phyloP scores from a whole-genome alignment of 2,329 filamentous ascomycete species.

The Trichoderma arundinaceum region DNA sequence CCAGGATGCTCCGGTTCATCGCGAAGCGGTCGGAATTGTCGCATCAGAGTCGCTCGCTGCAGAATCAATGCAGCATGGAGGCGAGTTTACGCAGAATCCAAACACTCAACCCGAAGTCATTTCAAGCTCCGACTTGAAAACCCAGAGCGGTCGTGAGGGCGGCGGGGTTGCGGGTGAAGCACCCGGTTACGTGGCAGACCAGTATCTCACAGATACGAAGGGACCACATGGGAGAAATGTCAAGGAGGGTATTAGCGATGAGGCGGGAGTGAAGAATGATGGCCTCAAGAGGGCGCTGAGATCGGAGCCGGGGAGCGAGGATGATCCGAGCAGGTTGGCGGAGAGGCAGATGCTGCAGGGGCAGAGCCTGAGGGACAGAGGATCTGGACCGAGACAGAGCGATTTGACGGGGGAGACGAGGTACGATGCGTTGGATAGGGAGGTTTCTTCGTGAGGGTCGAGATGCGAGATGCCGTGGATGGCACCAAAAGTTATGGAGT shows the following conservation, averaged over 20 bases:
- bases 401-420: slow-evolving; percentile 38
- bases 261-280: slow-evolving; percentile 38
- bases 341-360: slow-evolving; percentile 49
- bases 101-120: slow-evolving; percentile 45
- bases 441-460: slow-evolving; percentile 38
- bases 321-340: slow-evolving; percentile 55
- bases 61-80: slow-evolving; percentile 67
- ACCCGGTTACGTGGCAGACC: slow-evolving; percentile 48
- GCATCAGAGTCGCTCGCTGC: slow-evolving; percentile 75
- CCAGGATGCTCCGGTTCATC: slow-evolving; percentile 54
- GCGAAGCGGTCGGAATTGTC: slow-evolving; percentile 69
- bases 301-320: slow-evolving; percentile 52
- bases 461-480: not conserved
- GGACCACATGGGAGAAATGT: slow-evolving; percentile 51
- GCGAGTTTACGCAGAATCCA: slow-evolving; percentile 66
- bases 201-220: slow-evolving; percentile 40
- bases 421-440: slow-evolving; percentile 43
- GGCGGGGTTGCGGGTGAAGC: slow-evolving; percentile 41
- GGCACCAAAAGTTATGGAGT: not conserved
- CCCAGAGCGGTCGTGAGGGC: slow-evolving; percentile 45
- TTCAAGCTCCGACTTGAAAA: slow-evolving; percentile 32
- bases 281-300: slow-evolving; percentile 48
- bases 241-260: slow-evolving; percentile 46
- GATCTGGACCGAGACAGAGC: slow-evolving; percentile 39
- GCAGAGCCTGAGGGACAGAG: slow-evolving; percentile 36